Conservation (phyloP, 352 stramenopile species). For the Phytophthora nicotianae region DNA sequence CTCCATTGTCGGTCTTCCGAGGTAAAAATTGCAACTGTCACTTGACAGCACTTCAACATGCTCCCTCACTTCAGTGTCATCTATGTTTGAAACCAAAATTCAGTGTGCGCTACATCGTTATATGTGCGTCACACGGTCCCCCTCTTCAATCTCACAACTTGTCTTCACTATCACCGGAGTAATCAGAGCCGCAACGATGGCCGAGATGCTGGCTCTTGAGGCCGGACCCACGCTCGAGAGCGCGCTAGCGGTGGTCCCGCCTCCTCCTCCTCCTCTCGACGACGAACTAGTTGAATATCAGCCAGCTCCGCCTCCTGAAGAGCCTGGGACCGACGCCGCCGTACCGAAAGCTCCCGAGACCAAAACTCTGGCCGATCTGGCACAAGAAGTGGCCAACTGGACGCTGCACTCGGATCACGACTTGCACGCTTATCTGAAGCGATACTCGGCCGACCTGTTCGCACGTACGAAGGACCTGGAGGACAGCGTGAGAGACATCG, state of each 20-base stretch:
- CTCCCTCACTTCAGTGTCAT: too few species aligned
- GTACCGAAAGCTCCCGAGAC: conserved; percentile 18
- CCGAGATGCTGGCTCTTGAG: conserved; percentile 41
- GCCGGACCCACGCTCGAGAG: conserved; percentile 19
- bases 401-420: conserved; percentile 81
- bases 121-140: background rate
- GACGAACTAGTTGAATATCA: conserved; percentile 2
- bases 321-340: background rate
- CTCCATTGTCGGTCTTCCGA: conserved; percentile 51
- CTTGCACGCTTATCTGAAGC: conserved; percentile 70
- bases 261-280: conserved; percentile 11
- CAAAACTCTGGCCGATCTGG: conserved; percentile 55
- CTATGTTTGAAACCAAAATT: too few species aligned
- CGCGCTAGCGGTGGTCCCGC: conserved; percentile 29
- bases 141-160: conserved; percentile 27
- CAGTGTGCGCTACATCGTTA: too few species aligned
- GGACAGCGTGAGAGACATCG: conserved; percentile 71
- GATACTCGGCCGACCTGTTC: conserved; percentile 66
- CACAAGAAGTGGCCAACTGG: conserved; percentile 57
- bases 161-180: conserved; percentile 8
- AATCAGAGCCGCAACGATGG: conserved; percentile 34
- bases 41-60: conserved; percentile 8
- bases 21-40: background rate
- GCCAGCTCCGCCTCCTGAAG: background rate
- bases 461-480: conserved; percentile 73